Evolutionary conservation across 2,329 filamentous ascomycete genomes (phyloP).

Genomic region (Colletotrichum limetticola): DNA sequence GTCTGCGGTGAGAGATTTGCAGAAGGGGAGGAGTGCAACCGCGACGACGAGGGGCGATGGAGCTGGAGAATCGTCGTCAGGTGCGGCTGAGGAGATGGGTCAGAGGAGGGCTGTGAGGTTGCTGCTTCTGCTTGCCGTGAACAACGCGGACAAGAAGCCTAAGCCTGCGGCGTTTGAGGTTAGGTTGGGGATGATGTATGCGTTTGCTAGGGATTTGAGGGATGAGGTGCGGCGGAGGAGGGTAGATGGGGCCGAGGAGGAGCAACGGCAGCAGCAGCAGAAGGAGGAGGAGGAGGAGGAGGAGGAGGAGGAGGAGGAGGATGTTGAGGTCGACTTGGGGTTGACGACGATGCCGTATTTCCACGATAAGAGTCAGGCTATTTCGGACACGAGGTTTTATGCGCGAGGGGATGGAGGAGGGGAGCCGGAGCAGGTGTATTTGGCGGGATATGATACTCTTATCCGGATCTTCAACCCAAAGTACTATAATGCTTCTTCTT

Average conservation of each 20-base stretch:
- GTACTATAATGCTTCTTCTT: constrained; percentile 64
- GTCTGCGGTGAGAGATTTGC: constrained; percentile 52
- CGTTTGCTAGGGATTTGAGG: constrained; percentile 69
- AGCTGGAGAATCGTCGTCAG: neutral
- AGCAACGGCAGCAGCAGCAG: neutral
- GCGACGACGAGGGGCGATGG: too few species aligned
- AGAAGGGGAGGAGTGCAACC: neutral
- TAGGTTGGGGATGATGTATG: constrained; percentile 76
- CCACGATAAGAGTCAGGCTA: constrained; percentile 73
- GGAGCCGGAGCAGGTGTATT: constrained; percentile 68
- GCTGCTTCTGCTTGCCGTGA: constrained; percentile 68
- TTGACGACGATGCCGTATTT: constrained; percentile 81
- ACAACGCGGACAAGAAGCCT: constrained; percentile 74
- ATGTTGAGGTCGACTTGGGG: constrained; percentile 68
- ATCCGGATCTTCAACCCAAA: constrained; percentile 78
- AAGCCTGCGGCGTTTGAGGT: constrained; percentile 76
- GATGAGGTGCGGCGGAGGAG: constrained; percentile 24
- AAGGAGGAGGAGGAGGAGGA: neutral
- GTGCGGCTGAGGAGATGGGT: neutral
- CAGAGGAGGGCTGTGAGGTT: constrained; percentile 50
- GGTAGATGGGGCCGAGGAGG: neutral
- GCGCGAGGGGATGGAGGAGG: constrained; percentile 7
- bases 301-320: neutral
- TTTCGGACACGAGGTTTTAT: constrained; percentile 60
- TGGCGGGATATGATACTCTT: constrained; percentile 81